These are phyloP conservation scores for Amanita pseudoporphyria DNA, from an alignment of 768 basidiomycete genomes.

Conservation along the genomic window DNA sequence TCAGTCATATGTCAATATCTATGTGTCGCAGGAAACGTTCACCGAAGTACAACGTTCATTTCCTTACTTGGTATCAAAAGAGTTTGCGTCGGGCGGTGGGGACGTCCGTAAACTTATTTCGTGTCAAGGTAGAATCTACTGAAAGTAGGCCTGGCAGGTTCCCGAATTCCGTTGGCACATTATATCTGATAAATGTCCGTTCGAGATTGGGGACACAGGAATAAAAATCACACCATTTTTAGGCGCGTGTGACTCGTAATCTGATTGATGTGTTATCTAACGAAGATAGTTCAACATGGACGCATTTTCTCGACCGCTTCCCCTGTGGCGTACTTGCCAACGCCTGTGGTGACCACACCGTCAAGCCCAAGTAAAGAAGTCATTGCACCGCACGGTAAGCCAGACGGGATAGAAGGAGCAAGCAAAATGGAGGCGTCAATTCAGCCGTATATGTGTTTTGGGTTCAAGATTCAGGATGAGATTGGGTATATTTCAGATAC, in stretches of 20 bases:
- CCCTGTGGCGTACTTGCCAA: constrained; percentile 28
- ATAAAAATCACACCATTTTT: constrained; percentile 56
- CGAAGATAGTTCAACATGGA: constrained; percentile 58
- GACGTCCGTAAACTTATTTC: constrained; percentile 36
- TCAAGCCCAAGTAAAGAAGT: constrained; percentile 25
- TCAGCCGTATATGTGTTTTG: constrained; percentile 56
- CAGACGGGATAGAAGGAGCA: constrained; percentile 4
- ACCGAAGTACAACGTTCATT: constrained; percentile 59
- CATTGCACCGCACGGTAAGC: constrained; percentile 17
- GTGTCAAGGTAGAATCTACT: neutral
- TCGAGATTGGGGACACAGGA: constrained; percentile 58
- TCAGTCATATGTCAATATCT: constrained; percentile 67
- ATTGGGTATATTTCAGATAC: constrained; percentile 80
- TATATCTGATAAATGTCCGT: constrained; percentile 56
- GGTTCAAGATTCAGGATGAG: constrained; percentile 57
- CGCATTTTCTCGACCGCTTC: constrained; percentile 42
- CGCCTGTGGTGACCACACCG: constrained; percentile 27
- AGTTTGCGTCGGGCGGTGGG: constrained; percentile 69
- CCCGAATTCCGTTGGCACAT: constrained; percentile 81
- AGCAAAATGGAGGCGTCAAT: constrained; percentile 18
- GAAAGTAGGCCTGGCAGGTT: constrained; percentile 33
- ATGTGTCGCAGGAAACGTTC: constrained; percentile 58
- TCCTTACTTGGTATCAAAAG: constrained; percentile 73
- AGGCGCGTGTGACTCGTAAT: constrained; percentile 29
- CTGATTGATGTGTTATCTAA: neutral